A percentile compares a stretch with the other conserved stretches of the same genome.
phyloP scores from a whole-genome alignment of 345 rosid genomes.

The Rhizophora apiculata region DNA sequence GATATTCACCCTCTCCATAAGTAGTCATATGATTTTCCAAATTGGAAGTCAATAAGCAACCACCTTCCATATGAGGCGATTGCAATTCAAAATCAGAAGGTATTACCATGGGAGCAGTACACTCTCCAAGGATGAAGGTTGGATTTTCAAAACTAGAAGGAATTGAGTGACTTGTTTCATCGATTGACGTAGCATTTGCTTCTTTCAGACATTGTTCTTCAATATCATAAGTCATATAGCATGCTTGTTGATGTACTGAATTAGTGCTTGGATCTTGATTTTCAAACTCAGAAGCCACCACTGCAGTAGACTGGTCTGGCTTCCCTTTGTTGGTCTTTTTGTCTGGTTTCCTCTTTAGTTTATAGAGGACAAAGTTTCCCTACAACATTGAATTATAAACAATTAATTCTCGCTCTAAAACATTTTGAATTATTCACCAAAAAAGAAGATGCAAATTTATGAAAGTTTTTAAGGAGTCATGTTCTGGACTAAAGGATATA shows the following conservation, averaged over 20 bases:
- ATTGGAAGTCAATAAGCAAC: neutral
- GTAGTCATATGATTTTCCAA: neutral
- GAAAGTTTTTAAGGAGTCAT: neutral
- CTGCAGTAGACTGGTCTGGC: neutral
- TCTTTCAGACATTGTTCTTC: neutral
- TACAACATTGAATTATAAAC: slow-evolving; percentile 9
- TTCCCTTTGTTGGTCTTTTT: neutral
- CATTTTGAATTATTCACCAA: neutral
- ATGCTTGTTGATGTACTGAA: neutral
- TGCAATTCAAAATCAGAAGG: neutral
- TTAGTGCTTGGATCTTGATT: neutral
- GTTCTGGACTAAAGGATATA: neutral
- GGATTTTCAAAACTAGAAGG: neutral
- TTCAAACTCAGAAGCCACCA: neutral
- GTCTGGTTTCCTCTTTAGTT: slow-evolving; percentile 24
- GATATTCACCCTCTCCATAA: too few species aligned
- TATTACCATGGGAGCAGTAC: neutral
- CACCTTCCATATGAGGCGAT: neutral
- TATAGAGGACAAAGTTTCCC: slow-evolving; percentile 28
- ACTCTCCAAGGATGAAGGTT: neutral
- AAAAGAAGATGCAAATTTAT: neutral
- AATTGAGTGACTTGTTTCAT: neutral
- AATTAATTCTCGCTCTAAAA: neutral
- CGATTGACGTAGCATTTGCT: neutral
- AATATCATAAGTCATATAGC: too few species aligned